These are phyloP conservation scores for Physcomitrellopsis africana DNA, from an alignment of 225 moss, liverwort and hornwort genomes.

Conservation along the genomic window DNA sequence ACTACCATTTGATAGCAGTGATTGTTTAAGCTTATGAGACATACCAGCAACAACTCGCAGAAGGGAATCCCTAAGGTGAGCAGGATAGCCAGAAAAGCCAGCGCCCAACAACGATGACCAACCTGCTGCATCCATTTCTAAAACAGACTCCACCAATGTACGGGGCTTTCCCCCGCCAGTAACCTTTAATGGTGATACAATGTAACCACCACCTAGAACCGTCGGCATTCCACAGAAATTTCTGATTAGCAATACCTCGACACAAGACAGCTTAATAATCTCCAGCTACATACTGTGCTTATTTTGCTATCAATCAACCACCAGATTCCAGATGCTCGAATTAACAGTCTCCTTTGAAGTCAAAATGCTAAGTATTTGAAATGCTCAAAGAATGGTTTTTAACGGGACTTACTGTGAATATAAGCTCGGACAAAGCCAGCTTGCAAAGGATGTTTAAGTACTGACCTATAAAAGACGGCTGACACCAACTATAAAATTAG, in stretches of 20 bases:
- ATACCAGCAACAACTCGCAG: conserved; percentile 71
- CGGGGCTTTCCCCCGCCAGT: conserved; percentile 58
- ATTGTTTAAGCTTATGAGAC: conserved; percentile 10
- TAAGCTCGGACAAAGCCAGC: conserved; percentile 70
- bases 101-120: conserved; percentile 76
- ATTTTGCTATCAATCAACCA: conserved; percentile 14
- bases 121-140: conserved; percentile 74
- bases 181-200: conserved; percentile 67
- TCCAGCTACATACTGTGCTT: not conserved
- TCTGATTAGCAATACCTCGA: not conserved
- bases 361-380: not conserved
- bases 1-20: not conserved
- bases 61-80: conserved; percentile 65
- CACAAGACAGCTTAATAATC: conserved; percentile 1
- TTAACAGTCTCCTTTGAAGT: not conserved
- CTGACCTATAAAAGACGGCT: conserved; percentile 80
- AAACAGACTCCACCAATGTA: conserved; percentile 64
- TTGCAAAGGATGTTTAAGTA: conserved; percentile 57
- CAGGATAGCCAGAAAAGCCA: conserved; percentile 67
- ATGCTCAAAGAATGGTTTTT: conserved; percentile 11
- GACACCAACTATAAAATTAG: conserved; percentile 56
- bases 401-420: conserved; percentile 57
- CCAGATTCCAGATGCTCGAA: conserved; percentile 13
- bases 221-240: conserved; percentile 12
- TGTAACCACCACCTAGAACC: conserved; percentile 68